phyloP scores from a whole-genome alignment of 2,329 filamentous ascomycete genomes.

The Dendrostoma leiphaemia region DNA sequence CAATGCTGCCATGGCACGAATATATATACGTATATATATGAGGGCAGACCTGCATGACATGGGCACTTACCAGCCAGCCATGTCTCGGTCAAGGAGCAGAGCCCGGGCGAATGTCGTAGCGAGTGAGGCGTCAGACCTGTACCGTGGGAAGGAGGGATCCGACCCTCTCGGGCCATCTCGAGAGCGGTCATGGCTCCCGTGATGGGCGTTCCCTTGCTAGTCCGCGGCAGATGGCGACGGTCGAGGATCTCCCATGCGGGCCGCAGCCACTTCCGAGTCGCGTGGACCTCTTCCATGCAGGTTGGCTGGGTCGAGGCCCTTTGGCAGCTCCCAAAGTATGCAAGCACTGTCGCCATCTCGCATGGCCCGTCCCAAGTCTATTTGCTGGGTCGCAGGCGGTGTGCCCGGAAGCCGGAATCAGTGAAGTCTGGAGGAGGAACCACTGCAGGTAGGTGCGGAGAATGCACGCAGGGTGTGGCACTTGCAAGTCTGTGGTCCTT shows the following conservation, averaged over 20 bases:
- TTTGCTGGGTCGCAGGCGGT: background rate
- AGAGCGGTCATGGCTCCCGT: constrained; percentile 9
- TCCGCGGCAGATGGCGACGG: background rate
- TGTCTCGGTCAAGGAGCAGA: background rate
- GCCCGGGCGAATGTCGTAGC: constrained; percentile 8
- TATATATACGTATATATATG: no score
- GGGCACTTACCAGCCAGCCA: background rate
- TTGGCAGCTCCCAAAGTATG: background rate
- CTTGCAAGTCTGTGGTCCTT: no score
- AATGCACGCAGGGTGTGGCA: no score
- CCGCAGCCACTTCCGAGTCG: constrained; percentile 13
- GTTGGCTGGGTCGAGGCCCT: background rate
- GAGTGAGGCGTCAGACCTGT: constrained; percentile 4
- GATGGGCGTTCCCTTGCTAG: background rate
- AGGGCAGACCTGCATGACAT: background rate
- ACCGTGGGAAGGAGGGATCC: background rate
- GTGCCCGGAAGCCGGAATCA: background rate
- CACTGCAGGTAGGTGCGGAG: constrained; percentile 13
- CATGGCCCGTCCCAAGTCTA: no score
- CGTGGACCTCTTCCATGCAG: background rate
- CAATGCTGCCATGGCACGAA: no score
- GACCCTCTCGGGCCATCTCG: constrained; percentile 11
- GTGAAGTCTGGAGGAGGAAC: constrained; percentile 1
- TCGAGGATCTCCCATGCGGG: constrained; percentile 6
- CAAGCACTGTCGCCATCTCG: background rate